These are phyloP conservation scores for Pichia sp. DNA, from an alignment of 1,139 yeast genomes.

Conservation along the genomic window DNA sequence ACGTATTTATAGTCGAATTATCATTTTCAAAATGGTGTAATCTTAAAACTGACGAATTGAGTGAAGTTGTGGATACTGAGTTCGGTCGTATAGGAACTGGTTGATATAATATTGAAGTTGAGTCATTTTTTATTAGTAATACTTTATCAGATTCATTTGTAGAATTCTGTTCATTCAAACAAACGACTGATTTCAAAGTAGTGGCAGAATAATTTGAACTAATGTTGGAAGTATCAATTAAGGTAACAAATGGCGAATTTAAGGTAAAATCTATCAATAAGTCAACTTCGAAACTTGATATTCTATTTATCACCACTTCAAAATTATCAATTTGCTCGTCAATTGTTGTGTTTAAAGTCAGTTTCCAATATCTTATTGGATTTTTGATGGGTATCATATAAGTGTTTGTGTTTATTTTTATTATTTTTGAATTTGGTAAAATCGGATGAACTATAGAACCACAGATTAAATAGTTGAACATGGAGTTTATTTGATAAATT, in stretches of 20 bases:
- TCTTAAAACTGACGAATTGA: constrained; percentile 6
- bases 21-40: constrained; percentile 1
- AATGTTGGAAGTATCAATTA: neutral
- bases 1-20: constrained; percentile 2
- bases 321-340: constrained; percentile 2
- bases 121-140: neutral
- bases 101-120: constrained; percentile 7
- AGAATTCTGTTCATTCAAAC: constrained; percentile 27
- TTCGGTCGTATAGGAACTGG: constrained; percentile 14
- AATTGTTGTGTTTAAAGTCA: constrained; percentile 36
- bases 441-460: constrained; percentile 61
- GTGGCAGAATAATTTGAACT: neutral
- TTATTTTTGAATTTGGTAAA: constrained; percentile 50
- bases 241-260: constrained; percentile 12
- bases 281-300: constrained; percentile 10
- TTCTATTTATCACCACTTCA: constrained; percentile 6
- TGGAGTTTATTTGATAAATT: constrained; percentile 49
- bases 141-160: neutral
- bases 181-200: constrained; percentile 15
- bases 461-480: constrained; percentile 42
- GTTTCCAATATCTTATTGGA: constrained; percentile 69
- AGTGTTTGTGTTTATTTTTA: constrained; percentile 46
- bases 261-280: constrained; percentile 6
- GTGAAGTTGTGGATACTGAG: constrained; percentile 8
- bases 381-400: constrained; percentile 61